Base-by-base conservation (phyloP, 2,329 filamentous ascomycete species). In the Pyrenochaeta sp. region DNA sequence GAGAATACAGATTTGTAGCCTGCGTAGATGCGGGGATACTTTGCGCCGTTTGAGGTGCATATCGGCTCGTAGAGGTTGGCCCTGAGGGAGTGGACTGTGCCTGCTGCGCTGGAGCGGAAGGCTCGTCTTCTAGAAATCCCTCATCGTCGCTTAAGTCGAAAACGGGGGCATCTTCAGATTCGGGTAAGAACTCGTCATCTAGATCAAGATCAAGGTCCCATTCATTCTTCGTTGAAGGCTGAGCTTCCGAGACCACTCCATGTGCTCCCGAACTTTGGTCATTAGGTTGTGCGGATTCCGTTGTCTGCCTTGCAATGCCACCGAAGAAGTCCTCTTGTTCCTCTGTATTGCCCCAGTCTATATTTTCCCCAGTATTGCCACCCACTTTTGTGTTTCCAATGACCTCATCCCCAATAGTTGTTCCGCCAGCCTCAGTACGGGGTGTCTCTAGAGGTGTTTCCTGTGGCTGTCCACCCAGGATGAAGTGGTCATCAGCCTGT, bases 151-250 rank as follows among this genome's bases (percentile, higher is more conserved):
- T 93, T 45, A 91, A 88, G 63, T 93, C 88, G 65, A 94, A 88
- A 8, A 66, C 55, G 1, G 73, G 83, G 42, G 83, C 80, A 27
- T 74, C 72, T 1, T 77, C 72, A 13, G 83, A 78, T 32, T 91
- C 87, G 9, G 87, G 86, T 2, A 88, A 75, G 12, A 91, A 81
- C 59, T 92, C 88, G 63, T 93, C 90, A 48, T 91, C 91, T 68
- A 97, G 86, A 43, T 92, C 91, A 46, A 91, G 90, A 63, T 92
- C 87, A 91, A 94, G 97, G 66, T 92, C 89, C 19, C 91, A 91
- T 45, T 90, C 90, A 40, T 95, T 77, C 70, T 94, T 91, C 42
- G 89, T 85, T 1, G 65, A 56, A 22, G 62, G 50, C 19, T 66
- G 56, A 10, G 65, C 25, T n/a, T 61, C 61, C 6, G 66, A 13